These are phyloP conservation scores for Epicoccum nigrum DNA, from an alignment of 2,329 filamentous ascomycete species.

Conservation along the genomic window DNA sequence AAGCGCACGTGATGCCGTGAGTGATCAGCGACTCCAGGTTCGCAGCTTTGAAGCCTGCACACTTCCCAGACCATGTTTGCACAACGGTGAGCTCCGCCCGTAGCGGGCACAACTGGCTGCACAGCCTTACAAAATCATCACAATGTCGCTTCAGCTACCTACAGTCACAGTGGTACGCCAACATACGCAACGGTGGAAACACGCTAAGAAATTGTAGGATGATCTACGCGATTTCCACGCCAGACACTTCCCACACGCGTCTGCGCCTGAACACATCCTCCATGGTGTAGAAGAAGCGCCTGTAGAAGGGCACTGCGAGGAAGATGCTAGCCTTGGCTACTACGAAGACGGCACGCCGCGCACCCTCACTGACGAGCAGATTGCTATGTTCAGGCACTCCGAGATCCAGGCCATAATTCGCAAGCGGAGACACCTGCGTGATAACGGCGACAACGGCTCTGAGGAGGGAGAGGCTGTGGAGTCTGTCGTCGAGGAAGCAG, in stretches of 20 bases:
- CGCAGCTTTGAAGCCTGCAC: slow-evolving; percentile 10
- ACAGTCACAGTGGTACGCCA: slow-evolving; percentile 41
- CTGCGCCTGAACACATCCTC: slow-evolving; percentile 43
- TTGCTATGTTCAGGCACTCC: slow-evolving; percentile 86
- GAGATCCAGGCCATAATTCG: slow-evolving; percentile 75
- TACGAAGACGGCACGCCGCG: slow-evolving; percentile 87
- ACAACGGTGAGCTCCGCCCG: slow-evolving; percentile 22
- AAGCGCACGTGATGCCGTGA: slow-evolving; percentile 43
- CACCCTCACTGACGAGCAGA: slow-evolving; percentile 89
- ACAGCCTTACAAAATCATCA: not conserved
- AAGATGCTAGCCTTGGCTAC: slow-evolving; percentile 75
- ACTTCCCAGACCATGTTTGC: slow-evolving; percentile 20
- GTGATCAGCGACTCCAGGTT: slow-evolving; percentile 20
- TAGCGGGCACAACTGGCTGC: slow-evolving; percentile 19
- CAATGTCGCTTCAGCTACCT: slow-evolving; percentile 36
- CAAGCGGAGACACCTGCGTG: slow-evolving; percentile 33
- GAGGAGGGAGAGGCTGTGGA: slow-evolving; percentile 19
- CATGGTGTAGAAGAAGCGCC: slow-evolving; percentile 22
- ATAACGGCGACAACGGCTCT: slow-evolving; percentile 27
- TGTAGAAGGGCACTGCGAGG: slow-evolving; percentile 38
- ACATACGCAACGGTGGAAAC: not conserved
- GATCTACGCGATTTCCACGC: slow-evolving; percentile 53
- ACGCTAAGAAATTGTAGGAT: slow-evolving; percentile 42
- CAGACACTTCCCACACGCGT: slow-evolving; percentile 51
- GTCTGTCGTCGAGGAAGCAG: not conserved